Conservation (phyloP, 345 rosid genomes). For the Melaleuca alternifolia region DNA sequence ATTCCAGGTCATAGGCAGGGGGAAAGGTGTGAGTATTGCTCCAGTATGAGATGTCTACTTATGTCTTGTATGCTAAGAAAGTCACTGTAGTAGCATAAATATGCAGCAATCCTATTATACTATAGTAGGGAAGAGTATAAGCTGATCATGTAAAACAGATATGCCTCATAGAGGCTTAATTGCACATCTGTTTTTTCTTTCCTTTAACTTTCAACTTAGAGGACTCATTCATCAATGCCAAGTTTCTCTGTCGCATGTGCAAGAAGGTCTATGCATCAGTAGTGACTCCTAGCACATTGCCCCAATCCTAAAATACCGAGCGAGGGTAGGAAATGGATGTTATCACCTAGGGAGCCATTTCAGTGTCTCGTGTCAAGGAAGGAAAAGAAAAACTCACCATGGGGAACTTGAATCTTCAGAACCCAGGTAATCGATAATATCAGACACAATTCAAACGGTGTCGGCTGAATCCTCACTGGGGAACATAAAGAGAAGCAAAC, state of each 20-base stretch:
- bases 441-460: conserved; percentile 36
- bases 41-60: too few relatives aligned
- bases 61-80: not conserved
- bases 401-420: conserved; percentile 53
- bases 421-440: conserved; percentile 35
- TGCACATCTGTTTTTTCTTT: not conserved
- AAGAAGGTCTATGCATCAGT: not conserved
- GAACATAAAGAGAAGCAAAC: conserved; percentile 62
- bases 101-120: not conserved
- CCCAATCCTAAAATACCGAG: not conserved
- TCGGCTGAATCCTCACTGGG: conserved; percentile 22
- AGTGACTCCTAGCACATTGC: not conserved
- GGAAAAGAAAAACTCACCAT: conserved; percentile 26
- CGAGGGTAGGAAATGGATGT: not conserved
- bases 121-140: not conserved
- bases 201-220: not conserved
- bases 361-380: not conserved
- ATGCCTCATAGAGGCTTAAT: not conserved
- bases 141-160: not conserved
- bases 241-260: not conserved
- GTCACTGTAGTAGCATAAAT: not conserved
- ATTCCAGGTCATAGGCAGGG: too few relatives aligned
- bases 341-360: not conserved
- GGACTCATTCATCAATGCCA: not conserved
- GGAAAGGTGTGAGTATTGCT: too few relatives aligned